Evolutionary conservation across 1,284 basidiomycete species (phyloP).

Genomic region (Moesziomyces sp.): DNA sequence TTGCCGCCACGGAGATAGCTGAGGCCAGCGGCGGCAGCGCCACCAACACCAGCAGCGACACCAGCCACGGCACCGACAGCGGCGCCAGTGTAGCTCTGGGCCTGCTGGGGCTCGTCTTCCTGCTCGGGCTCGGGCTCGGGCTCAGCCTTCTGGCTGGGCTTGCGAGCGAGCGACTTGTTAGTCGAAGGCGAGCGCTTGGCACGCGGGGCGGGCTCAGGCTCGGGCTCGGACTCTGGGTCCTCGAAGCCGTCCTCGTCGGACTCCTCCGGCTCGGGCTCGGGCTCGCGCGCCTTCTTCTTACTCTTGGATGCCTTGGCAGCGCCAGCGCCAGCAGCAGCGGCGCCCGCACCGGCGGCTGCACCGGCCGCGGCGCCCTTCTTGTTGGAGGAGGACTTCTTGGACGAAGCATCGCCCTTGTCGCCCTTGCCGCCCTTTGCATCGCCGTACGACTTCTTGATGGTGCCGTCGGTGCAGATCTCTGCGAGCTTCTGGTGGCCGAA

Average conservation of each 20-base stretch:
- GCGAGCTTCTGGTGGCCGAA: conserved; percentile 50
- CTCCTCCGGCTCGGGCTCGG: conserved; percentile 21
- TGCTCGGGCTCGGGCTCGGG: conserved; percentile 33
- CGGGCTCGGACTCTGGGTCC: conserved; percentile 29
- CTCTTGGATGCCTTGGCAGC: conserved; percentile 37
- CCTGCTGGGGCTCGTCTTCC: conserved; percentile 33
- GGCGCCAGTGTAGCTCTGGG: conserved; percentile 59
- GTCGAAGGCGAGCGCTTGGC: conserved; percentile 22
- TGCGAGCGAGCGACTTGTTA: conserved; percentile 36
- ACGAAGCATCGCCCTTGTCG: conserved; percentile 7
- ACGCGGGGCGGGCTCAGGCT: conserved; percentile 20
- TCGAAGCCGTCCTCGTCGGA: conserved; percentile 31
- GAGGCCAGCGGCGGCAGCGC: conserved; percentile 50
- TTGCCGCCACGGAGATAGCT: conserved; percentile 45
- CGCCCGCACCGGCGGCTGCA: conserved; percentile 43
- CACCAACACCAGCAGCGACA: conserved; percentile 53
- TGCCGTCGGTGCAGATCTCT: conserved; percentile 44
- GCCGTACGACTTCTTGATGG: conserved; percentile 47
- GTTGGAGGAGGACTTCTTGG: conserved; percentile 27
- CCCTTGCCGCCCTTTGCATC: conserved; percentile 12
- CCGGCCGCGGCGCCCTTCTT: conserved; percentile 38
- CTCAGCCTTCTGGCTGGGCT: conserved; percentile 38
- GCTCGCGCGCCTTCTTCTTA: conserved; percentile 45
- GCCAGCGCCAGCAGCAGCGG: conserved; percentile 20
- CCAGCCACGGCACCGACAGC: conserved; percentile 55